Evolutionary conservation across 371 early-diverging fungal species (phyloP).

Genomic region (Syncephalis fuscata): DNA sequence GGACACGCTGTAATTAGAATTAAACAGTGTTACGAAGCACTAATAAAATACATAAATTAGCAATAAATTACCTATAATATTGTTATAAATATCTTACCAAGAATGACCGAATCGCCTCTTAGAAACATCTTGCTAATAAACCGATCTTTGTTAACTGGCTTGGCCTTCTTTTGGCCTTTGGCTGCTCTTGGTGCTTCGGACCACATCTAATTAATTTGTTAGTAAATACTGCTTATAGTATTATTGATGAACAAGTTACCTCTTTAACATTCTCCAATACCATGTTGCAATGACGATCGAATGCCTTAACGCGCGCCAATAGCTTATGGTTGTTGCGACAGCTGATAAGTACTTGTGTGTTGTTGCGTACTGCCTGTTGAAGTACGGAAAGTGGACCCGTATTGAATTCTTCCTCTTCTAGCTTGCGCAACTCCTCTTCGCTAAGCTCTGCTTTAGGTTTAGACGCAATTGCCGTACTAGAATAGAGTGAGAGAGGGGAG

Average conservation of each 20-base stretch:
- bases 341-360: conserved; percentile 88
- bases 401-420: conserved; percentile 92
- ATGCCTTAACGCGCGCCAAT: conserved; percentile 94
- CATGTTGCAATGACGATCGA: conserved; percentile 98
- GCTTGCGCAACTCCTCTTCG: conserved; percentile 78
- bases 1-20: too few species aligned
- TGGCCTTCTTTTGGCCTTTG: conserved; percentile 80
- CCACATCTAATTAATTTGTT: conserved; percentile 61
- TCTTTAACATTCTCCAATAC: conserved; percentile 97
- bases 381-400: conserved; percentile 94
- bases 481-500: too few species aligned
- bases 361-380: conserved; percentile 87
- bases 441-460: conserved; percentile 75
- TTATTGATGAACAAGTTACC: conserved; percentile 19
- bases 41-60: too few species aligned
- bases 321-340: conserved; percentile 95
- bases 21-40: too few species aligned
- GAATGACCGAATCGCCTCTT: conserved; percentile 91
- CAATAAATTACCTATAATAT: too few species aligned
- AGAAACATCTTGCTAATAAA: conserved; percentile 97
- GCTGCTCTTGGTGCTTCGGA: conserved; percentile 80
- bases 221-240: background rate
- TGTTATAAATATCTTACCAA: conserved; percentile 31
- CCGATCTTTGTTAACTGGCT: conserved; percentile 94
- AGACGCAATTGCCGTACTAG: conserved; percentile 2